These are phyloP conservation scores for Lachnellula subtilissima DNA, from an alignment of 2,329 filamentous ascomycete species.

Conservation along the genomic window DNA sequence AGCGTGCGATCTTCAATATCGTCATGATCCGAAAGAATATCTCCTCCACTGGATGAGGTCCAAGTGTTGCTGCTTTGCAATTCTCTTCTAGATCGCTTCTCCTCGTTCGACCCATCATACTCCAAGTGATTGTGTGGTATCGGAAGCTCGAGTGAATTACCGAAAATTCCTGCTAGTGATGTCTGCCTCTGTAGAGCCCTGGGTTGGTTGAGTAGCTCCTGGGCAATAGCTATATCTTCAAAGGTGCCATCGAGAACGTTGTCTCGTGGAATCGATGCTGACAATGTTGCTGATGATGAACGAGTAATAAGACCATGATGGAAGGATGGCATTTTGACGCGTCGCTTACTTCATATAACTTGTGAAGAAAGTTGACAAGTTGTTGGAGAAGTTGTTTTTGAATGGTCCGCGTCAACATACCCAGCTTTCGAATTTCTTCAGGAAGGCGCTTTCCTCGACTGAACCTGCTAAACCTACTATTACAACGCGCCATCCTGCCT, in stretches of 20 bases:
- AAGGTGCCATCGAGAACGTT: constrained; percentile 4
- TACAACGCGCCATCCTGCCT: neutral
- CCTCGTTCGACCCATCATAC: constrained; percentile 2
- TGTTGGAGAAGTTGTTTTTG: neutral
- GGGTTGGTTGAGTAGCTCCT: constrained; percentile 19
- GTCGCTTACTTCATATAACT: neutral
- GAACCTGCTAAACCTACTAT: neutral
- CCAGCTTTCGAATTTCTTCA: neutral
- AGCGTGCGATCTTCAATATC: constrained; percentile 43
- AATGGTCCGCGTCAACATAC: neutral
- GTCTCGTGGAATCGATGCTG: constrained; percentile 12
- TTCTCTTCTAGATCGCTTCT: constrained; percentile 8
- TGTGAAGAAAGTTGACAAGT: neutral
- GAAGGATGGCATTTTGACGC: constrained; percentile 31
- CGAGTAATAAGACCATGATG: constrained; percentile 25
- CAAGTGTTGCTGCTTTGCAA: constrained; percentile 46
- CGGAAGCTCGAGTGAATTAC: constrained; percentile 1
- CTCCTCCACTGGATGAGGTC: constrained; percentile 50
- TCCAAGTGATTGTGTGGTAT: neutral
- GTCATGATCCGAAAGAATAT: constrained; percentile 43
- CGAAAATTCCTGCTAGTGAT: constrained; percentile 11
- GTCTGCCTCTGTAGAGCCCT: constrained; percentile 17
- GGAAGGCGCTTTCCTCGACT: neutral
- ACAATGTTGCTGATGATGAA: constrained; percentile 26
- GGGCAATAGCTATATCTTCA: constrained; percentile 24